Evolutionary conservation across 495 filamentous ascomycete species (phyloP).

Genomic region (Lindgomyces ingoldianus): DNA sequence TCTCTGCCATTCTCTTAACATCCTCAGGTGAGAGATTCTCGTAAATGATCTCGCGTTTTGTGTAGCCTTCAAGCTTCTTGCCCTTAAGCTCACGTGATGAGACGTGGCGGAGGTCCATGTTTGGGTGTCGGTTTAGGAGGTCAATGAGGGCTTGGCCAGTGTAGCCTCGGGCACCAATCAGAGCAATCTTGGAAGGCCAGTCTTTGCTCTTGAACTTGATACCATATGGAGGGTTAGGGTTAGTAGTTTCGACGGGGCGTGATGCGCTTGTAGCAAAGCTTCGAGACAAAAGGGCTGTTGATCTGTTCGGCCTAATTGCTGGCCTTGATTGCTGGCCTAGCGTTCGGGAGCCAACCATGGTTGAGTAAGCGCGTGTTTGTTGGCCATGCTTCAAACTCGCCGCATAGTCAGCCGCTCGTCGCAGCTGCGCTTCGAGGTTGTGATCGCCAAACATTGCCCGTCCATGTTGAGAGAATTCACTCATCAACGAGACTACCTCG

Average conservation of each 20-base stretch:
- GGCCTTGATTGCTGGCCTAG: slow-evolving; percentile 23
- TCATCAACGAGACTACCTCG: slow-evolving; percentile 83
- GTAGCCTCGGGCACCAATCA: slow-evolving; percentile 95
- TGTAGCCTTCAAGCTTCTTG: slow-evolving; percentile 86
- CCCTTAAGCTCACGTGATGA: slow-evolving; percentile 93
- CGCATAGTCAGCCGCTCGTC: slow-evolving; percentile 71
- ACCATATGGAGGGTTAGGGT: slow-evolving; percentile 97
- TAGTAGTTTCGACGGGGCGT: slow-evolving; percentile 60
- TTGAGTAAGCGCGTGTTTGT: slow-evolving; percentile 38
- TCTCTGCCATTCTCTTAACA: slow-evolving; percentile 84
- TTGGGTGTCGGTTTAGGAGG: slow-evolving; percentile 86
- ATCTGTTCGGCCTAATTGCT: slow-evolving; percentile 9
- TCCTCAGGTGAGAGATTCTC: slow-evolving; percentile 90
- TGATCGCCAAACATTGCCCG: slow-evolving; percentile 87
- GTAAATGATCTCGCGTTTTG: slow-evolving; percentile 90
- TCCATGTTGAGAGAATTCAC: slow-evolving; percentile 81
- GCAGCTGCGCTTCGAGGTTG: slow-evolving; percentile 82
- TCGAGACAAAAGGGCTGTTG: slow-evolving; percentile 36
- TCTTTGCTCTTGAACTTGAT: slow-evolving; percentile 85
- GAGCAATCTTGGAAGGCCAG: slow-evolving; percentile 77
- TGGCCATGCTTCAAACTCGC: slow-evolving; percentile 56
- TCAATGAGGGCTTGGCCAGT: slow-evolving; percentile 92
- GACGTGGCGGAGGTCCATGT: slow-evolving; percentile 90
- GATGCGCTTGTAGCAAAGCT: slow-evolving; percentile 54
- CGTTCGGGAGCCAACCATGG: slow-evolving; percentile 17